Evolutionary conservation across 1,284 basidiomycete genomes (phyloP), one percentile per base, ranked within the genome.

Genomic region (Puccinia triticina): DNA sequence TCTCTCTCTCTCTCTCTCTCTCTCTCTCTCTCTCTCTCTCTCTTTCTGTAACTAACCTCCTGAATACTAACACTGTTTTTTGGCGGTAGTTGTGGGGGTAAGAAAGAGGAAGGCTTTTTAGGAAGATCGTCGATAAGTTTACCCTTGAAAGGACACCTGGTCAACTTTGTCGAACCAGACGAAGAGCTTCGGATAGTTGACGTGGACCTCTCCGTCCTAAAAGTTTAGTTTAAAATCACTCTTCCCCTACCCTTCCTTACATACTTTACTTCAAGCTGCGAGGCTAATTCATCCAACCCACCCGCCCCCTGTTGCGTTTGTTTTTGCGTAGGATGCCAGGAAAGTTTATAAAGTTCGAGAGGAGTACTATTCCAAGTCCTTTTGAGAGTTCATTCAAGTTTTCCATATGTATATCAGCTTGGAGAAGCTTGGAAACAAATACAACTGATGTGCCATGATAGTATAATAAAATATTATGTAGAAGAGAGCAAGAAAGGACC

Each of bases 61-160:
- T 32, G 11, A n/a, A 71, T 71, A 12, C 18, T 40, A 23, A 71
- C n/a, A n/a, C 21, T 53, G 3, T 53, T 37, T 53, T 43, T 10
- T 18, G 5, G 18, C 21, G 18, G 12, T 46, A 79, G 77, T 67
- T 79, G 77, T 66, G 77, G 46, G 23, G 77, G 77, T 4, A 79
- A 71, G 50, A 69, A 79, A 59, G 67, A 71, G 12, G 77, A 79
- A 21, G 77, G 77, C 11, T 79, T 55, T 37, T 46, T 79, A 14
- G 77, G 77, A 11, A 21, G 77, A 59, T 79, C 77, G 37, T 69
- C 66, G 3, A 46, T 79, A 32, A 55, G 61, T 32, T 26, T 79
- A n/a, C 77, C 77, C 11, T 53, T 79, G 21, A 79, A 79, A 67
- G 77, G 77, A 2, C 50, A 53, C 32, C 2, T 79, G 14, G 16